Base-by-base conservation (phyloP, 2,329 filamentous ascomycete species). In the Calycina herbarum region DNA sequence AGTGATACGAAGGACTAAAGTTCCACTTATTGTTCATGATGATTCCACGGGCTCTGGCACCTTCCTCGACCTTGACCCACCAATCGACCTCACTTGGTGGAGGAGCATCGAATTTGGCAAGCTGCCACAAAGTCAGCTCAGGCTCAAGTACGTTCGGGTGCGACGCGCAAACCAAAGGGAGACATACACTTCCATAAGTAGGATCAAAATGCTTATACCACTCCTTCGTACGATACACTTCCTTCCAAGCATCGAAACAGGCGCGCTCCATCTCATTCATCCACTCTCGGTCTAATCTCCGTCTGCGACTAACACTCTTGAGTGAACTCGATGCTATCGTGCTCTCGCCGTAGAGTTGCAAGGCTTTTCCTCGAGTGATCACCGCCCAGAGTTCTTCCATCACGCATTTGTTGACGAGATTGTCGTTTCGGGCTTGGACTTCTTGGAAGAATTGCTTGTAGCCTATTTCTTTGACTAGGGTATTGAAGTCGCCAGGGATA, bases 341-440 rank as follows among this genome's bases (percentile, higher is more conserved):
- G 7, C 10, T 24, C 20, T 24, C 45, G 45, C 45, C 45, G n/a
- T 24, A 51, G 4, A 24, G n/a, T 27, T 51, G n/a, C 7, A 51
- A 24, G 20, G 45, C 45, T 24, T 51, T 51, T 20, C n/a, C 45
- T 11, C 20, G n/a, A 2, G 45, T 51, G n/a, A 51, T 24, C 4
- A 27, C n/a, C n/a, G 45, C 45, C 45, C 45, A 51, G 4, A 51
- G 45, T 11, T 51, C 45, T 51, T 51, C 45, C 45, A 51, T 51
- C 20, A 51, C n/a, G 20, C 45, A 51, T 51, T 24, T 51, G 45
- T 51, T 51, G 45, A 51, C 45, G 45, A 51, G 45, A 13, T 51
- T 51, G 20, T 51, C n/a, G n/a, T 27, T 51, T 10, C 8, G 45
- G n/a, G 45, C 45, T 51, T 51, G 45, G n/a, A 51, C 17, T 24